phyloP scores from a whole-genome alignment of 805 yeast species.

The Metschnikowia orientalis region DNA sequence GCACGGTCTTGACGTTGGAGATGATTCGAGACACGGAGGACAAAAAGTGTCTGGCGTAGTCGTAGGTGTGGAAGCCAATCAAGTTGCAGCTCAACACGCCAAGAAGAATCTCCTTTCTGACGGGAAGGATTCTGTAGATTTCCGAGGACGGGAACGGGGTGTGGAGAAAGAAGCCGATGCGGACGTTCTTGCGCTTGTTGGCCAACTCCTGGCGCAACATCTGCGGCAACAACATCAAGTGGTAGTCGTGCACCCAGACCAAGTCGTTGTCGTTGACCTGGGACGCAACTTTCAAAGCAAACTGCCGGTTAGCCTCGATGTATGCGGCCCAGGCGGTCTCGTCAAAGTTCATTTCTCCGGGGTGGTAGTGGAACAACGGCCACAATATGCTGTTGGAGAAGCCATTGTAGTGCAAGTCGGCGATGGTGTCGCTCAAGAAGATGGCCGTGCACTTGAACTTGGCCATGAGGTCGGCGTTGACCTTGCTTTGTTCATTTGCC shows the following conservation, averaged over 20 bases:
- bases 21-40: slow-evolving; percentile 84
- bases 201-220: slow-evolving; percentile 67
- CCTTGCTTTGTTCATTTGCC: slow-evolving; percentile 62
- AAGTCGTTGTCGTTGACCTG: slow-evolving; percentile 77
- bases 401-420: slow-evolving; percentile 95
- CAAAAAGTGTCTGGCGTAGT: slow-evolving; percentile 92
- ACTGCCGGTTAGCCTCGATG: slow-evolving; percentile 81
- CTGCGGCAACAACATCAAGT: slow-evolving; percentile 89
- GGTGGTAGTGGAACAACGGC: slow-evolving; percentile 98
- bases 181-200: slow-evolving; percentile 48
- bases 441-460: slow-evolving; percentile 90
- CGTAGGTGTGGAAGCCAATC: slow-evolving; percentile 98
- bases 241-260: slow-evolving; percentile 98
- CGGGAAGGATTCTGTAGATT: slow-evolving; percentile 92
- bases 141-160: slow-evolving; percentile 98
- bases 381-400: slow-evolving; percentile 91
- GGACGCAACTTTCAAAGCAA: slow-evolving; percentile 68
- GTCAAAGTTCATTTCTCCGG: slow-evolving; percentile 98
- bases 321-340: slow-evolving; percentile 98
- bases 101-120: slow-evolving; percentile 81
- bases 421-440: slow-evolving; percentile 80
- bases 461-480: slow-evolving; percentile 63
- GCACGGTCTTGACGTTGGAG: slow-evolving; percentile 69
- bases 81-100: slow-evolving; percentile 94
- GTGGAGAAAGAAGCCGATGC: slow-evolving; percentile 90